Conservation (phyloP, 148 eudicot genomes). For the Chenopodium formosanum region DNA sequence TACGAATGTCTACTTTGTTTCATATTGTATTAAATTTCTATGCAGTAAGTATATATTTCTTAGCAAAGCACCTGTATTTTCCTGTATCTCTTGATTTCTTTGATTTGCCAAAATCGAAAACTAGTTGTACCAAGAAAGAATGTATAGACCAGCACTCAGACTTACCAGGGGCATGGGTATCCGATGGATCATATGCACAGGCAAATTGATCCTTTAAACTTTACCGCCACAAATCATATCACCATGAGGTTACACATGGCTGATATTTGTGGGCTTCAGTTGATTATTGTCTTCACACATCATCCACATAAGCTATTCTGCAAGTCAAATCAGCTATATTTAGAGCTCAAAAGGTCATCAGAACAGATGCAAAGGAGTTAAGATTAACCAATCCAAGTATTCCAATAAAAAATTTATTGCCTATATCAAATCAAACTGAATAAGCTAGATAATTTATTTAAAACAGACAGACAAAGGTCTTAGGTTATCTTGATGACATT, state of each 20-base stretch:
- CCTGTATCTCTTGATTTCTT: neutral
- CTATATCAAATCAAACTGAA: neutral
- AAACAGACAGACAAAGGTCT: neutral
- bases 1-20: neutral
- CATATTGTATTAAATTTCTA: neutral
- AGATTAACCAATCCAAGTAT: neutral
- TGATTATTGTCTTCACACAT: neutral
- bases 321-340: neutral
- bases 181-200: neutral
- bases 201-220: neutral
- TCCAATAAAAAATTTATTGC: neutral
- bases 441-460: neutral
- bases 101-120: neutral
- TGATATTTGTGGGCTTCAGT: neutral
- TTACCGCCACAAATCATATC: conserved; percentile 4
- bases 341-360: neutral
- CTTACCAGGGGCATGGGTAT: neutral
- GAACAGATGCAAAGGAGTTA: neutral
- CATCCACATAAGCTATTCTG: conserved; percentile 4
- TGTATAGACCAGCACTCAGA: too few species aligned
- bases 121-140: neutral
- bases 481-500: neutral
- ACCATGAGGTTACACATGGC: neutral
- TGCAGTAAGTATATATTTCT: neutral
- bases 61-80: neutral